Evolutionary conservation across 2,329 filamentous ascomycete genomes (phyloP), one percentile per base, ranked within the genome.

Genomic region (Aureobasidium mangrovei): DNA sequence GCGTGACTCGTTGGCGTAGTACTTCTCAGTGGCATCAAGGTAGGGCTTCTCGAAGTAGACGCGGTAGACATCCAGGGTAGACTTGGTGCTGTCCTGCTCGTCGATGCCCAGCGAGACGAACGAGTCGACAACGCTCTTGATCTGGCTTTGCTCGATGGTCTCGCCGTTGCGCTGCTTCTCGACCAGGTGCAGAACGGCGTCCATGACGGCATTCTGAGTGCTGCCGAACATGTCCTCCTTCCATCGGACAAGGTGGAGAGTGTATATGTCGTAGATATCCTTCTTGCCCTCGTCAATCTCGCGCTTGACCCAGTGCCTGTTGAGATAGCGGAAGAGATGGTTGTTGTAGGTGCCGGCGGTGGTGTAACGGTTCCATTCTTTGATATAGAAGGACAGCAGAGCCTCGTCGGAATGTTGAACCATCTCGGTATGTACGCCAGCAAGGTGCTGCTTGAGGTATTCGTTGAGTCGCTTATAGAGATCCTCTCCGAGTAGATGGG

Each of bases 271-370:
- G 70, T 94, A 97, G 6, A 97, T 88, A 64, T 91, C 88, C 76
- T 97, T 96, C 74, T 98, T 97, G 33, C 93, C 93, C 70, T 98
- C 93, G 60, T 98, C 93, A 73, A 98, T 95, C 73, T 98, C 93
- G 31, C 93, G 81, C 78, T 96, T 98, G 2, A 98, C 93, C 93
- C 94, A 98, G 72, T 98, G 93, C 31, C 93, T 83, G 67, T 98
- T 98, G 28, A 98, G 81, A 67, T 98, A 98, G 53, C 86, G 79
- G 76, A 98, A 98, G 6, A 98, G 76, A 68, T 98, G 91, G 71
- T 98, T 94, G 69, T 96, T 93, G 73, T 95, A 98, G 71, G 94
- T 95, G 57, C 91, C 93, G 1, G 93, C 91, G 10, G 87, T 88
- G 2, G 93, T 98, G 73, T 96, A 98, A 58, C 93, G 82, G 61